These are phyloP conservation scores for Nemania sp. DNA, from an alignment of 2,329 filamentous ascomycete genomes.

Conservation along the genomic window DNA sequence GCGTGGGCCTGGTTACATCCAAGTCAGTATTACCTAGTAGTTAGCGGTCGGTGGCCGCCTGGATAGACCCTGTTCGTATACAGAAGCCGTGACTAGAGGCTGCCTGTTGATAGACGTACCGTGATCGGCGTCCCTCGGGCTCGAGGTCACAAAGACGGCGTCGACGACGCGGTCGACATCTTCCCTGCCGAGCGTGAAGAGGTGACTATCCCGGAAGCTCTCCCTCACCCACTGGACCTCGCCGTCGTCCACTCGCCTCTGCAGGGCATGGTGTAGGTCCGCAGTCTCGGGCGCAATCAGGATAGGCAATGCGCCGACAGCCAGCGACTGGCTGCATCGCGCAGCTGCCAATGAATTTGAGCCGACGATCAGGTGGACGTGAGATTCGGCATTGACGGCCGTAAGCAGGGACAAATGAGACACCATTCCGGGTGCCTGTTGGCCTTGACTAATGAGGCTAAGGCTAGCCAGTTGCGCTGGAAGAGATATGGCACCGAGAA, in stretches of 20 bases:
- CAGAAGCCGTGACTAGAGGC: not conserved
- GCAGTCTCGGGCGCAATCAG: constrained; percentile 72
- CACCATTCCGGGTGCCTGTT: constrained; percentile 20
- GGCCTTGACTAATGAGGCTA: not conserved
- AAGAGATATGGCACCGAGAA: not conserved
- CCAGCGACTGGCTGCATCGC: constrained; percentile 77
- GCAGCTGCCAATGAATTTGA: constrained; percentile 85
- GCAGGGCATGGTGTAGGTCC: constrained; percentile 61
- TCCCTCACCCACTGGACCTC: constrained; percentile 68
- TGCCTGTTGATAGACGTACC: constrained; percentile 37
- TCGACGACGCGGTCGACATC: constrained; percentile 82
- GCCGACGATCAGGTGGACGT: constrained; percentile 84
- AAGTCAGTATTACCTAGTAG: constrained; percentile 13
- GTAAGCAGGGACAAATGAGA: constrained; percentile 62
- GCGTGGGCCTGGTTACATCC: constrained; percentile 54
- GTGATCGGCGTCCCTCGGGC: constrained; percentile 50
- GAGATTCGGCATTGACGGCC: constrained; percentile 69
- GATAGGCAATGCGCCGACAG: constrained; percentile 80
- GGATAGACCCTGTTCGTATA: not conserved
- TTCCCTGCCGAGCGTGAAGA: constrained; percentile 76
- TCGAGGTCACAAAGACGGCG: constrained; percentile 82
- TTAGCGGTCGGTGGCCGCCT: not conserved
- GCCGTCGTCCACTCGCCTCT: constrained; percentile 68
- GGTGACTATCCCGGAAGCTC: constrained; percentile 70
- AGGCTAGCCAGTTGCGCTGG: not conserved